Conservation (phyloP, 306 rosid species). For the Quercus alba region DNA sequence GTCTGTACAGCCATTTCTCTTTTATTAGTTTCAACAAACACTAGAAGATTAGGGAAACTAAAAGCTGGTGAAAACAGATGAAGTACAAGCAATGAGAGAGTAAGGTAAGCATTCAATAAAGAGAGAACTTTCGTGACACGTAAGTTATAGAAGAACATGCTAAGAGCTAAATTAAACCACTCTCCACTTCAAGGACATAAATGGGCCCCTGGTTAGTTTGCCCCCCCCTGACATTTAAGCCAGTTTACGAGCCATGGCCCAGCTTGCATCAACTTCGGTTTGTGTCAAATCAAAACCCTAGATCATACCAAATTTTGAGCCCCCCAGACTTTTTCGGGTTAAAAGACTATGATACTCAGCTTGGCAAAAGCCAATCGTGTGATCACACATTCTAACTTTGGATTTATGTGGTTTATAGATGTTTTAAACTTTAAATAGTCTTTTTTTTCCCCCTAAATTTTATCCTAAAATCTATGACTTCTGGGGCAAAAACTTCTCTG, state of each 20-base stretch:
- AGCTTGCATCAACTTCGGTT: not conserved
- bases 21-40: not conserved
- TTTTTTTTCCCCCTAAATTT: too few relatives aligned
- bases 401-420: too few relatives aligned
- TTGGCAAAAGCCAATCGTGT: not conserved
- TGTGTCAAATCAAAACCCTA: slow-evolving; percentile 13
- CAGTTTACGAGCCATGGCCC: slow-evolving; percentile 7
- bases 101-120: not conserved
- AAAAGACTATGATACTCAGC: not conserved
- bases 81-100: not conserved
- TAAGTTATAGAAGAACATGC: not conserved
- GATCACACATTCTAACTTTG: too few relatives aligned
- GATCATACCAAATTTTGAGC: not conserved
- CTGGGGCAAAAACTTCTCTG: too few relatives aligned
- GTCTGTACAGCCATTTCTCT: not conserved
- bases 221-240: not conserved
- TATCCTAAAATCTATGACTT: too few relatives aligned
- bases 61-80: not conserved
- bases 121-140: not conserved
- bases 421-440: too few relatives aligned
- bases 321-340: not conserved
- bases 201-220: slow-evolving; percentile 5
- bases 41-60: not conserved
- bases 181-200: not conserved
- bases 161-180: not conserved